phyloP scores from a whole-genome alignment of 208 protist species.

The Balamuthia mandrillaris region DNA sequence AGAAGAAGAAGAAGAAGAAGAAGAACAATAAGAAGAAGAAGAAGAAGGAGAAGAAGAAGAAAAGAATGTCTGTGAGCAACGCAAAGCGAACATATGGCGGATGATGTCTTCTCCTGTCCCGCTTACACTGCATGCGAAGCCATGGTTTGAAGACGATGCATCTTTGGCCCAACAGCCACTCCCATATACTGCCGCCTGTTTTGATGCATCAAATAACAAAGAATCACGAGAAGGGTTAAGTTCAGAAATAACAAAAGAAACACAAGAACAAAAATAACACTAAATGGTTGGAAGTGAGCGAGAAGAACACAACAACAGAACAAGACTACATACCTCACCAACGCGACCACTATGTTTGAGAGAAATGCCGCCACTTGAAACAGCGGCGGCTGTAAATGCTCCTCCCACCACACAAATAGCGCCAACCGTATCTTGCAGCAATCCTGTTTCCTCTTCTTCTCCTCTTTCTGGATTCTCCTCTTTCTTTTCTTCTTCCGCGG shows the following conservation, averaged over 20 bases:
- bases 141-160: neutral
- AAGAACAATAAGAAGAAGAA: no score
- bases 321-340: no score
- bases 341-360: neutral
- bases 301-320: no score
- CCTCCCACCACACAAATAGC: neutral
- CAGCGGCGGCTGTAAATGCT: neutral
- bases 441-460: neutral
- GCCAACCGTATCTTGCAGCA: neutral
- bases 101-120: neutral
- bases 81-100: neutral
- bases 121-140: neutral
- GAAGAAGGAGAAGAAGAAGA: no score
- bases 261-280: no score
- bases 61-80: no score
- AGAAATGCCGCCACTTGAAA: neutral
- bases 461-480: neutral
- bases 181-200: neutral
- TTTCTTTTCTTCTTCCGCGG: neutral
- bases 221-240: no score
- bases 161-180: neutral
- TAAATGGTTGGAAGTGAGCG: no score
- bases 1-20: no score
- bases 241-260: no score
- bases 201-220: no score